Evolutionary conservation across 345 rosid genomes (phyloP), one percentile per base, ranked within the genome.

Genomic region (Psidium guajava): DNA sequence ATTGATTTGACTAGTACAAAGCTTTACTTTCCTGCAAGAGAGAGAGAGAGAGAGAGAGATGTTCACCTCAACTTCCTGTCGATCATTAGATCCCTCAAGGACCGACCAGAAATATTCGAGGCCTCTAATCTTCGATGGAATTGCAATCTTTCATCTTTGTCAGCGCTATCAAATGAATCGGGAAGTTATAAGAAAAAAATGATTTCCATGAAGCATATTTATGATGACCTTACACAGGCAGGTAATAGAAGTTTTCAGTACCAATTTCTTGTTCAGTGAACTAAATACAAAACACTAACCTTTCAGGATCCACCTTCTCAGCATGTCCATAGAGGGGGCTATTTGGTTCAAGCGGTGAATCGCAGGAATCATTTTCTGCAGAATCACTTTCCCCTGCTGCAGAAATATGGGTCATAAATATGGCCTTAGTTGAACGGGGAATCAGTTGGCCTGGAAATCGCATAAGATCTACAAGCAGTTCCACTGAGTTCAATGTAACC

Each of bases 371-470:
- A 90, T 97, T 96, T 90, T 96, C 99, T 77, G 98, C 98, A 85
- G 97, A 97, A 90, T 97, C 99, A 90, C 98, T 97, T 93, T 97
- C 99, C 92, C 95, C 99, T 85, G 97, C 96, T n/a, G 96, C 94
- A 85, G 98, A 93, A 59, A 93, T 90, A 90, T 97, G 99, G 89
- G 96, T 92, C 98, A 95, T 94, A 88, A 91, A 91, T 58, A 95
- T 95, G 52, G 98, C 99, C 85, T 91, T 95, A 54, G 98, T 94
- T 81, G 98, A 92, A 73, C 90, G 85, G 8, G 98, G 99, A 85
- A 96, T 98, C 84, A 98, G 89, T 91, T 94, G 95, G 86, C 99
- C 99, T 5, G 99, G 99, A 93, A 92, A 93, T 73, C 98, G 94
- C 98, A 97, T 93, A n/a, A 97, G 98, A 90, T 97, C 99, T 64